Conservation (phyloP, 2,329 filamentous ascomycete species). For the Colletotrichum lupini region DNA sequence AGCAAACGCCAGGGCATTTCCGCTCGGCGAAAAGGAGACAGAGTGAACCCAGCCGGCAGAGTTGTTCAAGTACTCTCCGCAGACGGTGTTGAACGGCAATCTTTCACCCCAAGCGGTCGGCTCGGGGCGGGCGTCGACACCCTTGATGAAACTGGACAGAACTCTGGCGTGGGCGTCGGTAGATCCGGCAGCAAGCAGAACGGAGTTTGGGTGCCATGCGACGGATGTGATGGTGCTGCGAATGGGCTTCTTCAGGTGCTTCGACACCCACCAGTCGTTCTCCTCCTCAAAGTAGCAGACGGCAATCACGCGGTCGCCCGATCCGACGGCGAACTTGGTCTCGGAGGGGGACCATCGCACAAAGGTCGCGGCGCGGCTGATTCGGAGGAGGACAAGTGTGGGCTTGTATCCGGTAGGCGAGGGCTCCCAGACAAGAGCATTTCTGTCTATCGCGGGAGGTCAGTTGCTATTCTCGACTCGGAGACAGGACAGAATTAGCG, state of each 20-base stretch:
- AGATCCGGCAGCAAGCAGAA: constrained; percentile 93
- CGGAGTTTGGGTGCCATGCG: constrained; percentile 97
- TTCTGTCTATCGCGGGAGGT: constrained; percentile 75
- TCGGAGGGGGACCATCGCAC: constrained; percentile 98
- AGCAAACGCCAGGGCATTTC: constrained; percentile 92
- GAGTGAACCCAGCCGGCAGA: constrained; percentile 97
- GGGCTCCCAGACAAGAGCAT: constrained; percentile 97
- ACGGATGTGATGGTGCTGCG: constrained; percentile 96
- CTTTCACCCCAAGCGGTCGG: constrained; percentile 94
- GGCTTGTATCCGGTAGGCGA: constrained; percentile 95
- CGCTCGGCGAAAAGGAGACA: constrained; percentile 91
- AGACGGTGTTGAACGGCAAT: constrained; percentile 97
- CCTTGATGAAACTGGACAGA: constrained; percentile 96
- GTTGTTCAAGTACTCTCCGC: constrained; percentile 95
- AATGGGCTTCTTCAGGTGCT: constrained; percentile 99
- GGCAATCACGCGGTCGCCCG: constrained; percentile 93
- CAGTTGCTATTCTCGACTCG: neutral
- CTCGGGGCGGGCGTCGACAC: constrained; percentile 86
- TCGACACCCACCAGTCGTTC: constrained; percentile 99
- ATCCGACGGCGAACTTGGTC: constrained; percentile 97
- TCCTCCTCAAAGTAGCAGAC: constrained; percentile 99
- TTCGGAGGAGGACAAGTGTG: constrained; percentile 94
- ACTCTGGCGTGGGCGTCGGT: constrained; percentile 97
- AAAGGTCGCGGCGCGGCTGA: constrained; percentile 96
- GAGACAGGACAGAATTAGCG: neutral